These are phyloP conservation scores for Kwoniella sp. DNA, from an alignment of 768 basidiomycete species.

Conservation along the genomic window DNA sequence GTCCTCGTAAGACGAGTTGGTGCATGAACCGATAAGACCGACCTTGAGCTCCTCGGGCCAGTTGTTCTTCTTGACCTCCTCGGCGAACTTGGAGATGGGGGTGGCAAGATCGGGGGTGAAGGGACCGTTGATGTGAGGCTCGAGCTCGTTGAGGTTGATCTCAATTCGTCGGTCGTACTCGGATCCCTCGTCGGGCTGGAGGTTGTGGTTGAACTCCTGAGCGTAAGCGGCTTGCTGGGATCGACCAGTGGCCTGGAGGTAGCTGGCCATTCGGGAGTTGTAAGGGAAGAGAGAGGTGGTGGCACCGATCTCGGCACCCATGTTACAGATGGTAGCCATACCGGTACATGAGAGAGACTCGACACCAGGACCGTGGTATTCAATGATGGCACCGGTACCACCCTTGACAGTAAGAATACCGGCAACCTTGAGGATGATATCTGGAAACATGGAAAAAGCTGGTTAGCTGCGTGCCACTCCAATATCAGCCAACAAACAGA, in stretches of 20 bases:
- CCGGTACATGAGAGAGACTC: slow-evolving; percentile 96
- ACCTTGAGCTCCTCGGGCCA: slow-evolving; percentile 98
- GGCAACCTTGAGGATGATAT: slow-evolving; percentile 98
- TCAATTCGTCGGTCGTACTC: slow-evolving; percentile 95
- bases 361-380: slow-evolving; percentile 93
- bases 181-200: slow-evolving; percentile 79
- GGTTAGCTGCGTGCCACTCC: no score
- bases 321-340: slow-evolving; percentile 99
- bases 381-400: slow-evolving; percentile 97
- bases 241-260: slow-evolving; percentile 94
- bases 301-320: slow-evolving; percentile 99
- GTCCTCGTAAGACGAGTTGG: slow-evolving; percentile 99
- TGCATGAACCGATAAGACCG: slow-evolving; percentile 97
- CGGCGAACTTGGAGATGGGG: slow-evolving; percentile 92
- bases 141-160: slow-evolving; percentile 94
- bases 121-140: slow-evolving; percentile 98
- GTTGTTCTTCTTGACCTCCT: slow-evolving; percentile 86
- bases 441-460: slow-evolving; percentile 57
- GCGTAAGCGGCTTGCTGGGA: slow-evolving; percentile 84
- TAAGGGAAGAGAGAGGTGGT: slow-evolving; percentile 99
- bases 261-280: slow-evolving; percentile 90
- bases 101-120: slow-evolving; percentile 99
- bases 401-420: slow-evolving; percentile 99
- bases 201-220: slow-evolving; percentile 82
- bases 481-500: not conserved